These are phyloP conservation scores for Glomus cerebriforme DNA, from an alignment of 192 early-diverging fungal species.

Conservation along the genomic window DNA sequence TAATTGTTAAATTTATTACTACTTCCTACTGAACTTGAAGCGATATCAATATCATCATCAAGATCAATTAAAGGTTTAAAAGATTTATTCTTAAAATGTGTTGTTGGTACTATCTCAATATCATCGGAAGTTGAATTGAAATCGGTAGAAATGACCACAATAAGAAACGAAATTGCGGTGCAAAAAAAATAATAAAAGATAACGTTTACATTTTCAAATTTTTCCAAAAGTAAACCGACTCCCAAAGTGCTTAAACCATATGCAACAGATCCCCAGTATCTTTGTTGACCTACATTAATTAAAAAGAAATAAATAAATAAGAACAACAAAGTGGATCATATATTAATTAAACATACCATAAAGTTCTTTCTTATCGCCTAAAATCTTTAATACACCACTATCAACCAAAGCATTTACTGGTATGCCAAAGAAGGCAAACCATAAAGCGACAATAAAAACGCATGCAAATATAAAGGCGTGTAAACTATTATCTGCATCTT, in stretches of 20 bases:
- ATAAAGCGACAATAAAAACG: constrained; percentile 41
- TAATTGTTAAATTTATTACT: constrained; percentile 40
- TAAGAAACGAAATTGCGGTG: constrained; percentile 42
- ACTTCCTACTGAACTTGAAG: background rate
- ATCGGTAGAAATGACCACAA: constrained; percentile 35
- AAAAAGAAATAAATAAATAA: background rate
- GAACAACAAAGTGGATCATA: constrained; percentile 30
- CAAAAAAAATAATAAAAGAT: constrained; percentile 46
- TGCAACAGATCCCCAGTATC: constrained; percentile 50
- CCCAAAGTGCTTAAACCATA: constrained; percentile 36
- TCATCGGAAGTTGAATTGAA: constrained; percentile 37
- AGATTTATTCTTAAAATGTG: background rate
- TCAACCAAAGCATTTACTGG: constrained; percentile 49
- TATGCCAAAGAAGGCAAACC: constrained; percentile 52
- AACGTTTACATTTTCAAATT: constrained; percentile 43
- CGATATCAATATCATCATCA: constrained; percentile 22
- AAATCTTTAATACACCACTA: constrained; percentile 49
- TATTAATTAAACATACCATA: constrained; percentile 36
- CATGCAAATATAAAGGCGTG: constrained; percentile 31
- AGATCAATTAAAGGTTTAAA: constrained; percentile 29
- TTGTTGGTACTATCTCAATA: background rate
- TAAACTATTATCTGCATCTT: constrained; percentile 17
- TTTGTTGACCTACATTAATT: constrained; percentile 37
- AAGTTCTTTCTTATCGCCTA: constrained; percentile 46
- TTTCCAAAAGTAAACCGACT: constrained; percentile 39